Conservation (phyloP, 176 grass and related monocot species). For the Elymus sibiricus region DNA sequence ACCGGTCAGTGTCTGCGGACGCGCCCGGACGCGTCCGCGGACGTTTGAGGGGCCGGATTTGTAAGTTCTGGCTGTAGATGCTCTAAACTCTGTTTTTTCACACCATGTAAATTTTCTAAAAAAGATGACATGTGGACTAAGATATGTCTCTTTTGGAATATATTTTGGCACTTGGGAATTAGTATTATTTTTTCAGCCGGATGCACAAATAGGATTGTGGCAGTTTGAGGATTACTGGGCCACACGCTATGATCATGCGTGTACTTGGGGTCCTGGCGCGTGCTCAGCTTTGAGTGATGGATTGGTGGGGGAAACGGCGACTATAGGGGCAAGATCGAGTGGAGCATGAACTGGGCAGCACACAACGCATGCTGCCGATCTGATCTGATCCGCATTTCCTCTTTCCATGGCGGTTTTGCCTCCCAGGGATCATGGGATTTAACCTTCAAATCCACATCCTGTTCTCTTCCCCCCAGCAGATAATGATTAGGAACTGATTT, state of each 20-base stretch:
- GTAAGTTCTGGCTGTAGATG: too few relatives aligned
- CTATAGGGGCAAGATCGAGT: constrained; percentile 13
- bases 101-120: neutral
- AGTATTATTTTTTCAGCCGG: neutral
- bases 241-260: neutral
- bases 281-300: constrained; percentile 38
- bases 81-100: too few relatives aligned
- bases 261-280: constrained; percentile 27
- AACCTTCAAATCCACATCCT: constrained; percentile 38
- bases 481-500: constrained; percentile 50
- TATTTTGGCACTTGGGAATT: neutral
- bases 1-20: too few relatives aligned
- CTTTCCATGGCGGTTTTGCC: neutral
- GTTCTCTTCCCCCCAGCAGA: constrained; percentile 6
- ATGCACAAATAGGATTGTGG: neutral
- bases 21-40: too few relatives aligned
- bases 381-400: neutral
- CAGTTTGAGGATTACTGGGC: neutral
- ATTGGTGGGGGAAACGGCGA: constrained; percentile 30
- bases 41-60: too few relatives aligned
- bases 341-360: constrained; percentile 44
- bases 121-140: neutral
- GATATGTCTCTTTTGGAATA: neutral
- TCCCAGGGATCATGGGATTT: constrained; percentile 26
- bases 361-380: neutral